Base-by-base conservation (phyloP, 2,329 filamentous ascomycete genomes). In the Arthroderma sp. region DNA sequence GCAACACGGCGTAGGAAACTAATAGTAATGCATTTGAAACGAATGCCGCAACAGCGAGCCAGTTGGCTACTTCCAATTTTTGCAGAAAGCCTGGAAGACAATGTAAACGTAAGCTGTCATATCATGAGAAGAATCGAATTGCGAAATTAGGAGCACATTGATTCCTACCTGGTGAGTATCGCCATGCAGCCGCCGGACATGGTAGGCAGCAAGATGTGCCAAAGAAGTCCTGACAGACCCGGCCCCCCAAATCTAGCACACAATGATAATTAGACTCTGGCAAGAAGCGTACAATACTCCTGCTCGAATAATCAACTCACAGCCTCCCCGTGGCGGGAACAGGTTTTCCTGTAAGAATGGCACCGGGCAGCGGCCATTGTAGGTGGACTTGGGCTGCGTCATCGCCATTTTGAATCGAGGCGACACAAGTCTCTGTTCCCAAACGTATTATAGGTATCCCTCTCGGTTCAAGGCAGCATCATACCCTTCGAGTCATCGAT, bases 151-250 rank as follows among this genome's bases (percentile, higher is more conserved):
- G 15, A n/a, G 67, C 13, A 23, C 25, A 13, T 47, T 13, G 5
- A 8, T 33, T 7, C 44, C 64, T 68, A 83, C 80, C 74, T 59
- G 81, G 73, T 21, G 78, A 76, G 64, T 85, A 86, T 43, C 81
- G 72, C 85, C 86, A 97, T 58, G 91, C 82, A 9, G 87, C 86
- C 66, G 88, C 78, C 33, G 93, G 93, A 70, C 93, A 98, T 60
- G 93, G 93, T 58, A 98, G 72, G 70, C 93, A 98, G 71, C 93
- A 98, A 37, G 76, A 77, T 3, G 83, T 64, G 3, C 31, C 23
- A 2, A n/a, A n/a, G n/a, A n/a, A n/a, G 65, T 57, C 7, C 70
- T 81, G 74, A 69, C 79, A 88, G 62, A 84, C 78, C 59, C 85
- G 79, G 58, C 83, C 83, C 21, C 75, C 73, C 41, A 83, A 68